Conservation (phyloP, 352 stramenopile genomes). For the Phytophthora ohioensis region DNA sequence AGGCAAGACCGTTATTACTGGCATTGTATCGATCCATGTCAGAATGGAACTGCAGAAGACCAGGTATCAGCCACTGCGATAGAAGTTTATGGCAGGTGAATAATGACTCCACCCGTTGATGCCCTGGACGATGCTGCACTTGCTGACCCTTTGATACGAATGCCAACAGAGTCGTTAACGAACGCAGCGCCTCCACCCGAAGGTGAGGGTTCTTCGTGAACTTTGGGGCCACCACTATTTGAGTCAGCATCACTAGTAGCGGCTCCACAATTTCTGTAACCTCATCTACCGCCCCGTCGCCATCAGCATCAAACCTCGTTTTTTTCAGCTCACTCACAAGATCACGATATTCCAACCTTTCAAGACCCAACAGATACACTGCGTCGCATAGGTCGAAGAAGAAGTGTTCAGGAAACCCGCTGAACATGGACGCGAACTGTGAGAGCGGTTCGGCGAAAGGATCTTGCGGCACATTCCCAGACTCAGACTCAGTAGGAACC, state of each 20-base stretch:
- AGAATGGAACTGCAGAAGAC: slow-evolving; percentile 71
- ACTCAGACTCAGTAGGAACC: slow-evolving; percentile 4
- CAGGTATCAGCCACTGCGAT: slow-evolving; percentile 44
- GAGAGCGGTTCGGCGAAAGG: slow-evolving; percentile 52
- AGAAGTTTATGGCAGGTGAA: slow-evolving; percentile 59
- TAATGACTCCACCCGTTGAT: slow-evolving; percentile 42
- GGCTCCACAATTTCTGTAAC: slow-evolving; percentile 58
- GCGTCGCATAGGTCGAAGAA: slow-evolving; percentile 80
- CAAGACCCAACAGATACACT: slow-evolving; percentile 61
- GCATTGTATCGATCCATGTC: slow-evolving; percentile 82
- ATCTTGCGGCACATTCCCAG: slow-evolving; percentile 39
- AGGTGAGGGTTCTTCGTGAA: slow-evolving; percentile 80
- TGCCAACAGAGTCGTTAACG: slow-evolving; percentile 60
- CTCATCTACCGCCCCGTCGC: slow-evolving; percentile 24
- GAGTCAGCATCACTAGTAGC: slow-evolving; percentile 68
- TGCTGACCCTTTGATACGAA: slow-evolving; percentile 68
- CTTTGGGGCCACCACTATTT: slow-evolving; percentile 59
- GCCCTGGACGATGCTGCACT: slow-evolving; percentile 32
- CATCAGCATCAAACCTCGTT: slow-evolving; percentile 3
- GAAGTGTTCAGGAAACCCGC: slow-evolving; percentile 73
- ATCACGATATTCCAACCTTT: slow-evolving; percentile 46
- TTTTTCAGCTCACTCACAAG: slow-evolving; percentile 36
- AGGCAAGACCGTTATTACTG: slow-evolving; percentile 72
- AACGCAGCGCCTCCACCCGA: slow-evolving; percentile 67
- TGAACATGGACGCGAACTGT: slow-evolving; percentile 57